phyloP scores from a whole-genome alignment of 305 asterid genomes.

The Caryopteris hybrid region DNA sequence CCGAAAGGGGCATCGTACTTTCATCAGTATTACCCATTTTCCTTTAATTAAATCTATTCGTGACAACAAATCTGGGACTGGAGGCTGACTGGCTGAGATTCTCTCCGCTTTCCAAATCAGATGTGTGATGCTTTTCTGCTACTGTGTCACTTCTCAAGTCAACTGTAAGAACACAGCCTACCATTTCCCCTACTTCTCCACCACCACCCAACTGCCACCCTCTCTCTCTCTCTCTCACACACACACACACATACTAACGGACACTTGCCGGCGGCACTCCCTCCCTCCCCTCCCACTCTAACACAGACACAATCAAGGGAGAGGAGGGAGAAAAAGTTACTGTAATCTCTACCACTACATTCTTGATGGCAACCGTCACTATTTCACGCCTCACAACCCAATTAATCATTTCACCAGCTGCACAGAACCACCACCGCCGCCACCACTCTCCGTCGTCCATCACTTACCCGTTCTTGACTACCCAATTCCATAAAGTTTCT shows the following conservation, averaged over 20 bases:
- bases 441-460: slow-evolving; percentile 26
- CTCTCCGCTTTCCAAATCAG: slow-evolving; percentile 8
- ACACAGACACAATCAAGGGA: neutral
- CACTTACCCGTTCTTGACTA: slow-evolving; percentile 21
- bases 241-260: neutral
- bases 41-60: too few species aligned
- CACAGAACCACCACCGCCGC: slow-evolving; percentile 24
- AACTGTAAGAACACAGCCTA: too few species aligned
- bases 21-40: too few species aligned
- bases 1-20: too few species aligned
- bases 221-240: neutral
- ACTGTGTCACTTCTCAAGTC: slow-evolving; percentile 7
- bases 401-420: slow-evolving; percentile 18
- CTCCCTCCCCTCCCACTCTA: neutral
- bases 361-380: slow-evolving; percentile 35
- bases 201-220: slow-evolving; percentile 8
- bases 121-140: too few species aligned
- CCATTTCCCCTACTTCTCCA: neutral
- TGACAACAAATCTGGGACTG: too few species aligned
- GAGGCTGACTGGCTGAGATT: slow-evolving; percentile 18
- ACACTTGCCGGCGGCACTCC: too few species aligned
- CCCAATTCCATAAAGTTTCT: slow-evolving; percentile 17
- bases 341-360: slow-evolving; percentile 7
- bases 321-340: neutral
- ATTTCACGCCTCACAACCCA: slow-evolving; percentile 34